Base-by-base conservation (phyloP, 208 protist species). In the Leishmania tropica region DNA sequence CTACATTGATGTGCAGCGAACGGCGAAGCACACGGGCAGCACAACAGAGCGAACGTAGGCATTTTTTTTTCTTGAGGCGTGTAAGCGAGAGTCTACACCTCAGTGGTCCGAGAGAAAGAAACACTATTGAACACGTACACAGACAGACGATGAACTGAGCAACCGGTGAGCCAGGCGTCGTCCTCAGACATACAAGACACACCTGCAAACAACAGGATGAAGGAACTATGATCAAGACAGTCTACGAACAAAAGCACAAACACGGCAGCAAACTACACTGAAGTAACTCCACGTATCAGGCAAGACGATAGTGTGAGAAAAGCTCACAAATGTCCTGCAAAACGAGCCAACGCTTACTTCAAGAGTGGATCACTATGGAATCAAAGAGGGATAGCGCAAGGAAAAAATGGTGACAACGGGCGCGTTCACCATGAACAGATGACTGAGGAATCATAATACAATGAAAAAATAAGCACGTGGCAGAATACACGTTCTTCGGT, bases 141-240 rank as follows among this genome's bases (percentile, higher is more conserved):
- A 24, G 8, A n/a, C 68, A 73, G 24, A 28, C 68, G 42, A 13
- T 40, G 60, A 53, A 17, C 10, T 31, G 42, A 53, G 45, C 10
- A 73, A 42, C 17, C 68, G 8, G 68, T 53, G 68, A 3, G 68
- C 68, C 24, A 15, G 24, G 68, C 40, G 28, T 51, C 68, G 45
- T 73, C 68, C 42, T 73, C 42, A n/a, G 21, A 47, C 37, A 42
- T n/a, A 28, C 65, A 71, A 35, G 40, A 73, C 68, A 35, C 65
- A 47, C 37, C 5, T 45, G 65, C 65, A n/a, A 15, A 73, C 13
- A 53, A 53, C 13, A 53, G 35, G 21, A 78, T 6, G 24, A 48
- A 78, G 17, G 35, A 78, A 53, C 35, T 35, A 67, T 37, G 31
- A 64, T 73, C 67, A 28, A 73, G 67, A 73, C 21, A 48, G 65